phyloP scores from a whole-genome alignment of 192 early-diverging fungal genomes.

The Mortierella claussenii region DNA sequence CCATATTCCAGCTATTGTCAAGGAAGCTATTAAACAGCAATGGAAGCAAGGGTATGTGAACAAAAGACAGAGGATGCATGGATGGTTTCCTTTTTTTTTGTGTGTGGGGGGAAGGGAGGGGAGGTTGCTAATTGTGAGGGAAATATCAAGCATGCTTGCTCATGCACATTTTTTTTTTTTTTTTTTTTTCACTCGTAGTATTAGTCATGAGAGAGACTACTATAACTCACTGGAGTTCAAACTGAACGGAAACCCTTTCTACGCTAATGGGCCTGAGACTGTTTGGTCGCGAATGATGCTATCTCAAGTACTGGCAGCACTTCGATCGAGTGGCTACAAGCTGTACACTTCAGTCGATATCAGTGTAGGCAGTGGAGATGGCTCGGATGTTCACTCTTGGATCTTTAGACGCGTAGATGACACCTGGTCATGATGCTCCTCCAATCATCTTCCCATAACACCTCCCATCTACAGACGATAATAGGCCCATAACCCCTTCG shows the following conservation, averaged over 20 bases:
- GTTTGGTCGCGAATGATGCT: conserved; percentile 32
- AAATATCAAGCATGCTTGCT: too few relatives aligned
- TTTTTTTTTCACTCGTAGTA: conserved; percentile 2
- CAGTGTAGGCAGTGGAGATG: conserved; percentile 1
- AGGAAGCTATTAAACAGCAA: conserved; percentile 9
- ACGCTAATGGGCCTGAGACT: conserved; percentile 1
- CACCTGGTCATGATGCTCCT: conserved; percentile 19
- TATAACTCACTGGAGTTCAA: conserved; percentile 19
- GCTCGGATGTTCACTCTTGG: conserved; percentile 11
- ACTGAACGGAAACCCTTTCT: conserved; percentile 27
- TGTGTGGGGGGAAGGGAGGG: too few relatives aligned
- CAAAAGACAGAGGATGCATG: too few relatives aligned
- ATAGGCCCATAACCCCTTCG: too few relatives aligned
- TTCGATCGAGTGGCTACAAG: conserved; percentile 13
- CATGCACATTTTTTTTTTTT: not conserved
- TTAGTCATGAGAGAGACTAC: conserved; percentile 14
- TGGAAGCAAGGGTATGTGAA: conserved; percentile 33
- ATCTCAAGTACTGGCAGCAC: conserved; percentile 22
- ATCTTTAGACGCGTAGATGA: conserved; percentile 18
- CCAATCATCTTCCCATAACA: too few relatives aligned
- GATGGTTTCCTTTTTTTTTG: too few relatives aligned
- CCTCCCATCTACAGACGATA: too few relatives aligned
- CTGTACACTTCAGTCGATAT: conserved; percentile 26
- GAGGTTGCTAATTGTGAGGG: too few relatives aligned
- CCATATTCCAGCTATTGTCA: not conserved